Evolutionary conservation across 768 basidiomycete genomes (phyloP).

Genomic region (Mycena latifolia): DNA sequence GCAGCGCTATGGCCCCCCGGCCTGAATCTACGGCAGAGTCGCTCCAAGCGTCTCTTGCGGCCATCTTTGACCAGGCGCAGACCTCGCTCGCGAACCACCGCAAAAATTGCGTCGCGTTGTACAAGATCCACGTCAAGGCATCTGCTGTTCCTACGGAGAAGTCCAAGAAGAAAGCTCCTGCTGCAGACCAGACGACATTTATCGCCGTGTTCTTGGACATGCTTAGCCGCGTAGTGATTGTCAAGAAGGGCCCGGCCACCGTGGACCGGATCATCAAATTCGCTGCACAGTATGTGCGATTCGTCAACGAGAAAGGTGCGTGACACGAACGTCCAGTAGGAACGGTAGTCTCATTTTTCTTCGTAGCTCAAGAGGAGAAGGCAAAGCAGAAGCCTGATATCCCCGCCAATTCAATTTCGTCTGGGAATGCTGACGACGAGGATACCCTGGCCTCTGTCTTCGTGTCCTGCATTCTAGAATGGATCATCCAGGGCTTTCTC

Average conservation of each 20-base stretch:
- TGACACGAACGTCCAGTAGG: background rate
- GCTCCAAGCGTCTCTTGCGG: slow-evolving; percentile 51
- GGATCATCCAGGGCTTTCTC: slow-evolving; percentile 83
- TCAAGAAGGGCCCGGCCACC: slow-evolving; percentile 89
- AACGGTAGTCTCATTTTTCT: slow-evolving; percentile 27
- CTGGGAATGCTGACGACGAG: slow-evolving; percentile 62
- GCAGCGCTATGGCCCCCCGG: slow-evolving; percentile 19
- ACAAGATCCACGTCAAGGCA: slow-evolving; percentile 84
- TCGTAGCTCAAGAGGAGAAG: slow-evolving; percentile 39
- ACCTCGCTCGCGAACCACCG: slow-evolving; percentile 87
- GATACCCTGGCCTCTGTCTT: slow-evolving; percentile 81
- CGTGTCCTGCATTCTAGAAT: slow-evolving; percentile 73
- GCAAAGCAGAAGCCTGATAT: slow-evolving; percentile 58
- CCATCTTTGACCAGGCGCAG: slow-evolving; percentile 85
- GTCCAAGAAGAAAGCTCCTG: slow-evolving; percentile 58
- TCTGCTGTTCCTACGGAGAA: slow-evolving; percentile 59
- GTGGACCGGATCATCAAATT: slow-evolving; percentile 92
- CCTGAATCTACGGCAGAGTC: slow-evolving; percentile 4
- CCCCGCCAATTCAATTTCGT: slow-evolving; percentile 39
- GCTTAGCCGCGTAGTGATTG: slow-evolving; percentile 75
- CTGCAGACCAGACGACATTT: slow-evolving; percentile 85
- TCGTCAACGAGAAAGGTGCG: slow-evolving; percentile 87
- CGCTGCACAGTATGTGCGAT: slow-evolving; percentile 84
- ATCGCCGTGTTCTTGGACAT: slow-evolving; percentile 80
- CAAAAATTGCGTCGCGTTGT: slow-evolving; percentile 90